Base-by-base conservation (phyloP, 192 early-diverging fungal genomes). In the Backusella macrospora region DNA sequence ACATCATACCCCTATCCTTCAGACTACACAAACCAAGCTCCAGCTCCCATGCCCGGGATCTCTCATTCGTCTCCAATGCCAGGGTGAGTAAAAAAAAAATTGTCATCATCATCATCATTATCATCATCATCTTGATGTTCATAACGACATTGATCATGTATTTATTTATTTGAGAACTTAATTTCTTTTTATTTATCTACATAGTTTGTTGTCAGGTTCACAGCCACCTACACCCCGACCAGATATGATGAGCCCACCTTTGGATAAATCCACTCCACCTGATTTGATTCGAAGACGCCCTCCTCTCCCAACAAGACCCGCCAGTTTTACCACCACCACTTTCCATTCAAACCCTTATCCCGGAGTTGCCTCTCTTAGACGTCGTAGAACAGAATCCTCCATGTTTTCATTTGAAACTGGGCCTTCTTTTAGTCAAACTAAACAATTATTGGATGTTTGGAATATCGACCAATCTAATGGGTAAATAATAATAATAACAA, bases 391-490 rank as follows among this genome's bases (percentile, higher is more conserved):
- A 15, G 82, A 83, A 26, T 67, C 85, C 18, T 75, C 81, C 43
- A 78, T 86, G 65, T 76, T 77, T 45, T 43, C 84, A 4, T 79
- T 85, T n/a, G 83, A 88, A 65, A 82, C 87, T 10, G 87, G 87
- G 14, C 91, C 91, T 5, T 91, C 90, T 68, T 96, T 96, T 71
- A 86, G 82, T 47, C 79, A 82, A 3, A 91, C 90, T 6, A 84
- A 85, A 64, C 93, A 94, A 65, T 65, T 84, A 29, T 80, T 85
- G 68, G 87, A 86, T n/a, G 68, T 96, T 0, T 85, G 79, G 78
- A 90, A 85, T 72, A 86, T 89, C 72, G 91, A 93, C 68, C 81
- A 82, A 69, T 73, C 86, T 10, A 81, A 74, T 71, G 79, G 83
- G 86, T 86, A 82, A 59, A 16, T 23, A 59, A 59, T 14, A 46